Conservation (phyloP, 2,329 filamentous ascomycete species). For the Aspergillus spinulosporus region DNA sequence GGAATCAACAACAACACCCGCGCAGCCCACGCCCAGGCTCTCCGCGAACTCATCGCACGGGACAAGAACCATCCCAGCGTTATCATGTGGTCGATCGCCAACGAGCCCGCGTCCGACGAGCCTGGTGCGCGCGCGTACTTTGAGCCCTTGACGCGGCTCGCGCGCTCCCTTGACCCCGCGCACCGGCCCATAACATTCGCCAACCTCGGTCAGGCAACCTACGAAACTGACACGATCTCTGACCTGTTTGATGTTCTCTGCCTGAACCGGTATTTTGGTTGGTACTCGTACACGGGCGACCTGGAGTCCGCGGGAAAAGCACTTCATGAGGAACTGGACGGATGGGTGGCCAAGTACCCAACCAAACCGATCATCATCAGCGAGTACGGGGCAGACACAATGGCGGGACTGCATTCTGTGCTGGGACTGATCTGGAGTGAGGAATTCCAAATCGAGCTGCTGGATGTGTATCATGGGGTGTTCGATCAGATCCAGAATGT, state of each 20-base stretch:
- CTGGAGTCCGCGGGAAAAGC: conserved; percentile 22
- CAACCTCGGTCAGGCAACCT: neutral
- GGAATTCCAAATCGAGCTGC: conserved; percentile 28
- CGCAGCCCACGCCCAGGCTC: neutral
- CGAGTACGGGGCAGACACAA: conserved; percentile 33
- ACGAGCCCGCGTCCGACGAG: neutral
- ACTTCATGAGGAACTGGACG: conserved; percentile 25
- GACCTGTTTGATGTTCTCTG: conserved; percentile 3
- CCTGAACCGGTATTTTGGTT: conserved; percentile 6
- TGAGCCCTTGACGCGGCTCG: conserved; percentile 15
- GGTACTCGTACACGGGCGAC: conserved; percentile 18
- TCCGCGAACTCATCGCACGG: neutral
- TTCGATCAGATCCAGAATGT: conserved; percentile 30
- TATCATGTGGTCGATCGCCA: neutral
- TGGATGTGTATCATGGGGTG: conserved; percentile 33
- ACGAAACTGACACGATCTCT: neutral
- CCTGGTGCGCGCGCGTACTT: conserved; percentile 29
- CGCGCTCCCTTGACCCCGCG: neutral
- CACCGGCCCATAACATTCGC: conserved; percentile 7
- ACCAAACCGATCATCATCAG: conserved; percentile 33
- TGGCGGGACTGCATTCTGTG: conserved; percentile 30
- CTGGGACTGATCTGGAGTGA: conserved; percentile 30
- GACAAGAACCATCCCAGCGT: conserved; percentile 5
- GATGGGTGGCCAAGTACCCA: conserved; percentile 26
- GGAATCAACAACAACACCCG: conserved; percentile 3